Conservation (phyloP, 2,329 filamentous ascomycete genomes). For the Fusarium succisae region DNA sequence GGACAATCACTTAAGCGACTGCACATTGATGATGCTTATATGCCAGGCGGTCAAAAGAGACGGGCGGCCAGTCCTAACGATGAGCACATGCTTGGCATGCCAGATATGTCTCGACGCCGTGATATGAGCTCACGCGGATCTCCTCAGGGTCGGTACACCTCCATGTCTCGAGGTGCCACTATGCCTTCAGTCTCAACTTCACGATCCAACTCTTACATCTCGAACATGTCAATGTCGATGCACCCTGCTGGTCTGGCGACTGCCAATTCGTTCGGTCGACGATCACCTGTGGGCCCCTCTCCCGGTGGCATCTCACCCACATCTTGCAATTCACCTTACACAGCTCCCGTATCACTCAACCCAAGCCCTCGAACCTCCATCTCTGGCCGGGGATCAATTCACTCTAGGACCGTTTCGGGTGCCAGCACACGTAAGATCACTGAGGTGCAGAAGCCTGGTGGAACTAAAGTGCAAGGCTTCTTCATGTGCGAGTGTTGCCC, state of each 20-base stretch:
- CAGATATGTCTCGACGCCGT: constrained; percentile 59
- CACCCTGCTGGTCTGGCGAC: constrained; percentile 52
- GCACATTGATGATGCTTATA: constrained; percentile 58
- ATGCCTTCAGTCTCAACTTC: constrained; percentile 55
- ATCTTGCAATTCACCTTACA: constrained; percentile 60
- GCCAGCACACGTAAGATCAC: constrained; percentile 62
- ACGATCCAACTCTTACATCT: constrained; percentile 60
- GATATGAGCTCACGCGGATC: constrained; percentile 61
- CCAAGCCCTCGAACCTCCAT: constrained; percentile 60
- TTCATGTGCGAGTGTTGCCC: constrained; percentile 38
- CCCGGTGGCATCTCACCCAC: constrained; percentile 62
- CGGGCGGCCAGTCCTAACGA: constrained; percentile 65
- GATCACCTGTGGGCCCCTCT: constrained; percentile 57
- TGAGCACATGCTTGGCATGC: constrained; percentile 53
- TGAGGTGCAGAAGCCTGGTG: constrained; percentile 58
- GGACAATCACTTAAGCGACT: constrained; percentile 60
- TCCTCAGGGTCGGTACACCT: constrained; percentile 60
- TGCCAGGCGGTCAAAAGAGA: constrained; percentile 60
- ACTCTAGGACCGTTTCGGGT: constrained; percentile 58
- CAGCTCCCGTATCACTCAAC: constrained; percentile 58
- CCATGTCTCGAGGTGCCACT: constrained; percentile 55
- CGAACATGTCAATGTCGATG: constrained; percentile 54
- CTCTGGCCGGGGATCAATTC: constrained; percentile 50
- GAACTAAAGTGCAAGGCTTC: constrained; percentile 61
- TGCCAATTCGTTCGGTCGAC: constrained; percentile 56